Base-by-base conservation (phyloP, 164 flowering plant species). In the Vitis cinerea region DNA sequence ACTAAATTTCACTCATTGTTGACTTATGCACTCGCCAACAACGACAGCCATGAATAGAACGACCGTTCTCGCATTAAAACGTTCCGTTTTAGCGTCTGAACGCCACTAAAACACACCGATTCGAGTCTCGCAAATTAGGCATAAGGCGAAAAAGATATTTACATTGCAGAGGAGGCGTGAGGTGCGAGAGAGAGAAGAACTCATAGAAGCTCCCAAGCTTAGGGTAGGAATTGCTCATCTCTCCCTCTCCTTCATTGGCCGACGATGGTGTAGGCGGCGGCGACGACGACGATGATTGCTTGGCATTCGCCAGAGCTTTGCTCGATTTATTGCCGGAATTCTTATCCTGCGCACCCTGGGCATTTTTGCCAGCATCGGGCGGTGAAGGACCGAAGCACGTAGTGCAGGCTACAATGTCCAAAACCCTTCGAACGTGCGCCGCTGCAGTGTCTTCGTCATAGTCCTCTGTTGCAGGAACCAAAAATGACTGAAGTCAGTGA, bases 161-260 rank as follows among this genome's bases (percentile, higher is more conserved):
- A 95, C 99, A 89, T 60, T 95, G 98, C 37, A 95, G 68, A 9
- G 99, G 99, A 66, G 97, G 94, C 61, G 91, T 83, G 86, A 93
- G 94, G 74, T 91, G 90, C 16, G 98, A 84, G 55, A 95, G 92
- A 27, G 99, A 93, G 85, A 95, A 95, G 83, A 95, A 95, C 67
- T 95, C 98, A 73, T 93, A 95, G 77, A 95, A 95, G 75, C 84
- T 80, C 3, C 91, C 97, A 8, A 95, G 87, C 80, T 86, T 86
- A 19, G 97, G 94, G 70, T 80, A 85, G 5, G 93, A 83, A 63
- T 86, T 84, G 80, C 83, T 89, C 81, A 85, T 81, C 71, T 91
- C 97, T 69, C 86, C 92, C 23, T 92, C 98, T 27, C 71, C 83
- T 10, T 85, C 91, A 63, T 75, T 82, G 51, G 78, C 59, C 54